These are phyloP conservation scores for Calonectria hongkongensis DNA, from an alignment of 2,329 filamentous ascomycete species.

Conservation along the genomic window DNA sequence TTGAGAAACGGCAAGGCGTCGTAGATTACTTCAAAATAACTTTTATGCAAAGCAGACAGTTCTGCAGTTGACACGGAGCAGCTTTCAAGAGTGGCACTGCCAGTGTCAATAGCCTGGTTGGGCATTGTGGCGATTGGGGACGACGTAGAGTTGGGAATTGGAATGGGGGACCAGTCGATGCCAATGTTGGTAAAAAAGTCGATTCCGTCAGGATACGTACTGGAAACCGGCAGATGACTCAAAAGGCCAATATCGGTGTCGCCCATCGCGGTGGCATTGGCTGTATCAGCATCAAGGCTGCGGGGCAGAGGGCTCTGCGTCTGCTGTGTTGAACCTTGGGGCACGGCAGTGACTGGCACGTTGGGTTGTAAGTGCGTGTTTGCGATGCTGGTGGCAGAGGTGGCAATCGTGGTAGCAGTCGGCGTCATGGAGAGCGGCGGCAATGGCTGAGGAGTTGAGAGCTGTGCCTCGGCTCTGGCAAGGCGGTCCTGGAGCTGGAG, in stretches of 20 bases:
- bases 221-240: not conserved
- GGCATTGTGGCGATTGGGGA: not conserved
- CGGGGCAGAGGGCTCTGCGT: not conserved
- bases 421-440: not conserved
- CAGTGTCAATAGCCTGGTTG: not conserved
- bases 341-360: not conserved
- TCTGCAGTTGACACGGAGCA: not conserved
- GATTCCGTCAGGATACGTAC: not conserved
- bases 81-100: not conserved
- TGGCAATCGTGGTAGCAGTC: not conserved
- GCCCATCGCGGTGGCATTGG: not conserved
- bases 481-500: not conserved
- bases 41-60: not conserved
- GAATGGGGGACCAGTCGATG: not conserved
- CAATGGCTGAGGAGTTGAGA: not conserved
- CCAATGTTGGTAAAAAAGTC: slow-evolving; percentile 2
- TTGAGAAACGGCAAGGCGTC: slow-evolving; percentile 3
- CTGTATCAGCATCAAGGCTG: not conserved
- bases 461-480: not conserved
- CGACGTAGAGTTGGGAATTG: not conserved
- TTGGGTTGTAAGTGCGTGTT: not conserved
- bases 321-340: not conserved
- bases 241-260: not conserved
- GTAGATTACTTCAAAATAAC: not conserved
- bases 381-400: not conserved